A percentile compares a stretch with the other conserved stretches of the same genome.
Evolutionary conservation across 2,329 filamentous ascomycete genomes (phyloP).

Genomic region (Xylaria hypoxylon): DNA sequence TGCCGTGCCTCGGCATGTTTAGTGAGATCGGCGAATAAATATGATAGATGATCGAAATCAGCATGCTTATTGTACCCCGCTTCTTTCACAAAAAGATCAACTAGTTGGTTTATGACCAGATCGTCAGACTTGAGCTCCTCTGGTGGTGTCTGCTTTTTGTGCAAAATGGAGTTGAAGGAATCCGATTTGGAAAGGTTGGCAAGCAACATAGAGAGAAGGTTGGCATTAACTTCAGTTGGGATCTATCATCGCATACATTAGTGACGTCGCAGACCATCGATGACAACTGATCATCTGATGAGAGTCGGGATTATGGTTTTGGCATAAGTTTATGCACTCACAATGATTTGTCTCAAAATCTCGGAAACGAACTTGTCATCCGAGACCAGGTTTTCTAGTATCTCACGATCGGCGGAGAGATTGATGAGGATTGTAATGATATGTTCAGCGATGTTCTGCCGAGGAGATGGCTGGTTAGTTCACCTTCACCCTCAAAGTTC

Average conservation of each 20-base stretch:
- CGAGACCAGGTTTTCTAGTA: constrained; percentile 77
- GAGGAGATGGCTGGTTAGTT: constrained; percentile 1
- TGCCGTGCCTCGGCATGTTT: constrained; percentile 80
- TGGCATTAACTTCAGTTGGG: constrained; percentile 81
- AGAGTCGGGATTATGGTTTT: background rate
- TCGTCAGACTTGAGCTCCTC: constrained; percentile 78
- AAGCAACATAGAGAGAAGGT: constrained; percentile 89
- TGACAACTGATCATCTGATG: background rate
- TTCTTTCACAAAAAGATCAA: constrained; percentile 97
- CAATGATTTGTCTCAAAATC: constrained; percentile 79
- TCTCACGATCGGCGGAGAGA: constrained; percentile 78
- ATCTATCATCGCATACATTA: constrained; percentile 60
- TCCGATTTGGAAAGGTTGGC: constrained; percentile 91
- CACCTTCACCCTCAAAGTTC: background rate
- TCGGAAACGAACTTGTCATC: constrained; percentile 86
- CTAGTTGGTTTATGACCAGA: constrained; percentile 85
- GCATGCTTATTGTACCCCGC: constrained; percentile 85
- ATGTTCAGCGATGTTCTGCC: constrained; percentile 89
- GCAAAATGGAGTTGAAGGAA: constrained; percentile 74
- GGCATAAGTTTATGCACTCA: constrained; percentile 57
- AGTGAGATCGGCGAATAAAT: constrained; percentile 92
- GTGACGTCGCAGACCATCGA: constrained; percentile 25
- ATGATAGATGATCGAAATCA: constrained; percentile 92
- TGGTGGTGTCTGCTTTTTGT: constrained; percentile 75
- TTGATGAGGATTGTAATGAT: constrained; percentile 92